These are phyloP conservation scores for Globisporangium parvum DNA, from an alignment of 352 stramenopile genomes.

Conservation along the genomic window DNA sequence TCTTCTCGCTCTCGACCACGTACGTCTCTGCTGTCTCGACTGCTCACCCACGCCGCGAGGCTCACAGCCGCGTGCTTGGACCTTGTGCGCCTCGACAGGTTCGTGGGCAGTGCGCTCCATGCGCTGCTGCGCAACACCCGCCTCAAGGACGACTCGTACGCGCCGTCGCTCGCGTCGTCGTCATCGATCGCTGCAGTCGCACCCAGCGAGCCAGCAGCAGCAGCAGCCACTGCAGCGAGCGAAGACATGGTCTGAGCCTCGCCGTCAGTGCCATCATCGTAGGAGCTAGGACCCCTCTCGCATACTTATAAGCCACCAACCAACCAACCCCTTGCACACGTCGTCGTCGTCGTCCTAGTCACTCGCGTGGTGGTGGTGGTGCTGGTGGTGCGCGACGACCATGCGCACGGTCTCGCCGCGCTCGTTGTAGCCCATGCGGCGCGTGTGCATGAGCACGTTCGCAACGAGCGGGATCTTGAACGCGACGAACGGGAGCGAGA, in stretches of 20 bases:
- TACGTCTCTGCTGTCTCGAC: slow-evolving; percentile 17
- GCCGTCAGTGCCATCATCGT: no score
- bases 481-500: slow-evolving; percentile 81
- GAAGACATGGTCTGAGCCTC: slow-evolving; percentile 30
- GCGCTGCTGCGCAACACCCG: slow-evolving; percentile 59
- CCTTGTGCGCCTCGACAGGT: slow-evolving; percentile 10
- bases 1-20: slow-evolving; percentile 63
- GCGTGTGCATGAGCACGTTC: slow-evolving; percentile 80
- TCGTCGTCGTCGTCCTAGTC: no score
- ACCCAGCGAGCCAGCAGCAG: no score
- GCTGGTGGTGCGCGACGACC: slow-evolving; percentile 13
- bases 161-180: slow-evolving; percentile 1
- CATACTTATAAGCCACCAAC: no score
- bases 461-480: slow-evolving; percentile 86
- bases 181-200: no score
- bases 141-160: slow-evolving; percentile 57
- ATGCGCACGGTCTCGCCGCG: slow-evolving; percentile 66
- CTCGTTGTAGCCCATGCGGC: slow-evolving; percentile 81
- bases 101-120: slow-evolving; percentile 37
- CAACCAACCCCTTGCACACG: background rate
- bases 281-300: no score
- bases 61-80: background rate
- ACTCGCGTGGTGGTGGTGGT: background rate
- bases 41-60: no score
- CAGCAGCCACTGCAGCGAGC: slow-evolving; percentile 22